Conservation (phyloP, 768 basidiomycete species). For the Calocybe gangraenosa region DNA sequence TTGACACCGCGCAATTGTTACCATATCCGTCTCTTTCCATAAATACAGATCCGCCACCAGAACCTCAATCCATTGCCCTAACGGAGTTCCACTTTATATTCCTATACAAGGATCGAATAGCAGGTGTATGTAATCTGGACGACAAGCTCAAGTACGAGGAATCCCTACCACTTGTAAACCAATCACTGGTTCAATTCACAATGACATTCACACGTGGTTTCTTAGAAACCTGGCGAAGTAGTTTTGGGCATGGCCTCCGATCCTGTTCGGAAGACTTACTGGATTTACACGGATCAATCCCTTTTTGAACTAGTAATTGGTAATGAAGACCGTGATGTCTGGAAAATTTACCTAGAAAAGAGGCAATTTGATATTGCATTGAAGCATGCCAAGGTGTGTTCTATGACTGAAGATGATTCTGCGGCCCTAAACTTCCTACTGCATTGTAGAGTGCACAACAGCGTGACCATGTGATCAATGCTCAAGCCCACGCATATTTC, state of each 20-base stretch:
- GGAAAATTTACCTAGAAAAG: constrained; percentile 84
- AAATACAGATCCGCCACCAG: constrained; percentile 28
- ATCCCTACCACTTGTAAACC: constrained; percentile 66
- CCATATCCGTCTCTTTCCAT: constrained; percentile 59
- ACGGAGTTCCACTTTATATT: constrained; percentile 93
- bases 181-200: neutral
- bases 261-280: constrained; percentile 84
- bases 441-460: constrained; percentile 72
- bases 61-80: constrained; percentile 74
- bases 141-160: constrained; percentile 86
- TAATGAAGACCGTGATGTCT: constrained; percentile 92
- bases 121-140: constrained; percentile 75
- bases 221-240: constrained; percentile 71
- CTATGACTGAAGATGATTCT: neutral
- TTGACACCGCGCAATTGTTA: constrained; percentile 74
- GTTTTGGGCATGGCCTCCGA: constrained; percentile 79
- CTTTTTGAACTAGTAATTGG: constrained; percentile 82
- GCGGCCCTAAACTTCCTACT: neutral
- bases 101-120: constrained; percentile 73
- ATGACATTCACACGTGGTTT: neutral
- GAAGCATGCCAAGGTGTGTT: constrained; percentile 72
- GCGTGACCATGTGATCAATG: constrained; percentile 76
- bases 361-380: constrained; percentile 76
- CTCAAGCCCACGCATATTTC: constrained; percentile 81
- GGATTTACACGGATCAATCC: constrained; percentile 88